Evolutionary conservation across 2,329 filamentous ascomycete genomes (phyloP), one percentile per base, ranked within the genome.

Genomic region (Sordariomycetes sp.): DNA sequence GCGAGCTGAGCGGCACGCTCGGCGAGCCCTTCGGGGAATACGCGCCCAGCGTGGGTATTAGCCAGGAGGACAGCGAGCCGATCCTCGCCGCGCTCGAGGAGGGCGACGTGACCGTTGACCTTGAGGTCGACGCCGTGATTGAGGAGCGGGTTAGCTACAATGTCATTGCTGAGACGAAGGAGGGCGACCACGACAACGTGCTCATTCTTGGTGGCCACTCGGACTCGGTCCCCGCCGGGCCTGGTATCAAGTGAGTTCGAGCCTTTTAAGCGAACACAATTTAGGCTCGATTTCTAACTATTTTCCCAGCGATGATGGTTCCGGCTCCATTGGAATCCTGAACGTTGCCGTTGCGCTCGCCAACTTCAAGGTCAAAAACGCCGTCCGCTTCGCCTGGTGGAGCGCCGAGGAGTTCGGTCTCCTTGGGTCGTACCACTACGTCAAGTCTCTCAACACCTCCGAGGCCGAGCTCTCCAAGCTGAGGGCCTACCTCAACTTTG

Each of bases 401-500:
- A 71, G 75, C n/a, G 77, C 75, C 8, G 77, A 80, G 66, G 77
- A 80, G 65, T 75, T 73, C 52, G 77, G 77, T 34, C 69, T 74
- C 35, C 68, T 79, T 3, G 77, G 66, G 63, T 87, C 68, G 65
- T 80, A 67, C 60, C 73, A 71, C 64, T 81, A 81, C 66, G 71
- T 79, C 58, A 72, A 71, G 63, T 63, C 65, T 48, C 62, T 75
- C 62, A 72, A 73, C 64, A 50, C 61, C 16, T 71, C 72, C 14
- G 72, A 77, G 46, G 67, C 69, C 0, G 78, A 80, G 64, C 67
- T 79, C 10, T 61, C 70, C 64, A 78, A 78, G 70, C 76, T 81
- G 61, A 70, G 78, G 14, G 71, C 78, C 24, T 81, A 81, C 65
- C 76, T 81, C 69, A 80, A 82, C 71, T 81, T 80, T 58, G 79